Conservation (phyloP, 352 stramenopile genomes). For the Phytopythium kandeliae region DNA sequence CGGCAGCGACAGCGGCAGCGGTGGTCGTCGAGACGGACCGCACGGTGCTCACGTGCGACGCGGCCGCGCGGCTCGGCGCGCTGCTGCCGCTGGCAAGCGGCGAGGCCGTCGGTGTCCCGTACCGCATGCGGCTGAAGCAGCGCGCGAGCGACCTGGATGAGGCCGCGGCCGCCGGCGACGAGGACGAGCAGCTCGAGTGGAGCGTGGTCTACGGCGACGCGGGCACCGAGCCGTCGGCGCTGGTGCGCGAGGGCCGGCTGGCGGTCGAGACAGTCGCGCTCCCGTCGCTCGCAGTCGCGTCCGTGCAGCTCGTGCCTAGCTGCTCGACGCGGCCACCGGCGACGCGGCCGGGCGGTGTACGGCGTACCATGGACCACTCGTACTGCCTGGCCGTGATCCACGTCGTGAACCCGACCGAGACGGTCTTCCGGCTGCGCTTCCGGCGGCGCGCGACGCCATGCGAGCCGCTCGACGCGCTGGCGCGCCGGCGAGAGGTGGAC, state of each 20-base stretch:
- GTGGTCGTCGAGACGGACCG: conserved; percentile 13
- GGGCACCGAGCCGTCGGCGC: conserved; percentile 8
- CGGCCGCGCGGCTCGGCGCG: not conserved
- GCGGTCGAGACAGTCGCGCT: conserved; percentile 38
- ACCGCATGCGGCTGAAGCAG: conserved; percentile 26
- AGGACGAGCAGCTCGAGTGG: conserved; percentile 53
- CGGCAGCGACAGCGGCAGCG: no score
- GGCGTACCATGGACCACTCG: conserved; percentile 37
- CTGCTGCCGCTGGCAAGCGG: conserved; percentile 24
- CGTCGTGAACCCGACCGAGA: conserved; percentile 67
- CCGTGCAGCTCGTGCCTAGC: conserved; percentile 29
- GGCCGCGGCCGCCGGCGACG: conserved; percentile 13
- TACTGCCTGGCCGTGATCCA: conserved; percentile 46
- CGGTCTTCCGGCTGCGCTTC: conserved; percentile 47
- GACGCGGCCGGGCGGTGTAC: not conserved
- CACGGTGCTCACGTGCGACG: conserved; percentile 11
- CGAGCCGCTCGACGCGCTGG: not conserved
- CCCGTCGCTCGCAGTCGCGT: conserved; percentile 39
- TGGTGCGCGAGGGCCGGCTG: conserved; percentile 53
- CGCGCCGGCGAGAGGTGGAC: conserved; percentile 21
- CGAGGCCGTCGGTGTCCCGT: conserved; percentile 29
- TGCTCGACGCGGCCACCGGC: conserved; percentile 12
- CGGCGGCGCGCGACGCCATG: not conserved
- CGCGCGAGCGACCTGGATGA: conserved; percentile 11
- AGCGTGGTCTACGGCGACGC: conserved; percentile 48